Percentiles rank a stretch among this genome's conserved stretches.
Evolutionary conservation across 352 stramenopile species (phyloP).

Genomic region (Globisporangium apiculatum): DNA sequence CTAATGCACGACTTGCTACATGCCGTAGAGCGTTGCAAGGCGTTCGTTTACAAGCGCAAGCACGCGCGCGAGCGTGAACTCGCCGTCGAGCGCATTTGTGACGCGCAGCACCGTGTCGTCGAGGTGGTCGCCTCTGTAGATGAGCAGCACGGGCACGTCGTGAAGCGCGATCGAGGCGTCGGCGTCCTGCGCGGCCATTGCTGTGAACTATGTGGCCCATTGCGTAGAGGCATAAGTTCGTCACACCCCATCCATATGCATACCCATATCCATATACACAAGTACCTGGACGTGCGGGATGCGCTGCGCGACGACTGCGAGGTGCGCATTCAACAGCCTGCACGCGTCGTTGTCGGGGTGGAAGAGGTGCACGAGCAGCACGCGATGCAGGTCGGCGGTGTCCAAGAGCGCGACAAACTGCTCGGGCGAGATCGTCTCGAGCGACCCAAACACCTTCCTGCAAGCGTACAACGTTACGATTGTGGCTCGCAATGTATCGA

Average conservation of each 20-base stretch:
- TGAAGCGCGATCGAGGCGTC: slow-evolving; percentile 54
- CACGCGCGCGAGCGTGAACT: slow-evolving; percentile 55
- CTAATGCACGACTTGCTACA: too few species aligned
- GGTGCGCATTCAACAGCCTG: slow-evolving; percentile 53
- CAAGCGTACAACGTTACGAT: neutral
- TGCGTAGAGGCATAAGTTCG: neutral
- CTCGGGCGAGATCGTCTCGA: slow-evolving; percentile 49
- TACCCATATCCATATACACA: neutral
- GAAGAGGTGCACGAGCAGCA: slow-evolving; percentile 57
- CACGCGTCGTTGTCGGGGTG: slow-evolving; percentile 72
- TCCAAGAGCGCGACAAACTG: slow-evolving; percentile 51
- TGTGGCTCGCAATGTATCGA: too few species aligned
- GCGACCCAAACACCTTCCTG: slow-evolving; percentile 38
- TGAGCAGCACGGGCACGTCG: slow-evolving; percentile 63
- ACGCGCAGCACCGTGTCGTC: slow-evolving; percentile 61
- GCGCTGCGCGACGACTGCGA: slow-evolving; percentile 45
- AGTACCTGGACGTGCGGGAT: slow-evolving; percentile 54
- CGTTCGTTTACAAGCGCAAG: slow-evolving; percentile 28
- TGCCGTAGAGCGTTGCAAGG: slow-evolving; percentile 17
- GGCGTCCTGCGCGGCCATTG: slow-evolving; percentile 54
- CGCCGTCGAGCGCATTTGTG: slow-evolving; percentile 39
- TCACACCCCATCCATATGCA: too few species aligned
- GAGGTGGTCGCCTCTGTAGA: slow-evolving; percentile 46
- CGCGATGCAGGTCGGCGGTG: slow-evolving; percentile 11
- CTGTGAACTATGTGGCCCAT: slow-evolving; percentile 32